Percentiles rank a stretch among this genome's conserved stretches.
Conservation (phyloP, 192 early-diverging fungal genomes). For the Paraglomus brasilianum region DNA sequence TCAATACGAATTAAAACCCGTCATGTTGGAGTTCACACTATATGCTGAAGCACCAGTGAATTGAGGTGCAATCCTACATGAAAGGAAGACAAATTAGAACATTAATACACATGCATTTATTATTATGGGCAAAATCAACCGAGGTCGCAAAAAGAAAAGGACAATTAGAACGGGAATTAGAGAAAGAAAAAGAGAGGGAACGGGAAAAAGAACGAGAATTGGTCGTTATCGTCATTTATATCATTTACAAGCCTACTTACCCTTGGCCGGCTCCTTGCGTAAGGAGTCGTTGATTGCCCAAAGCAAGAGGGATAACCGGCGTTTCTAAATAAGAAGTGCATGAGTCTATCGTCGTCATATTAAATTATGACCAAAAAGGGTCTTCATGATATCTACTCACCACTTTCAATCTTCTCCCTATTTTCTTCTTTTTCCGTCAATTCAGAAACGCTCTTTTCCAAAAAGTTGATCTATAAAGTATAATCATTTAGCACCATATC, state of each 20-base stretch:
- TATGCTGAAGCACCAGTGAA: no score
- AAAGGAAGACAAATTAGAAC: no score
- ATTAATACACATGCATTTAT: no score
- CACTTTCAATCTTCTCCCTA: conserved; percentile 34
- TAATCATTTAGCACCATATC: conserved; percentile 1
- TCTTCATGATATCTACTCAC: conserved; percentile 29
- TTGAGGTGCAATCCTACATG: no score
- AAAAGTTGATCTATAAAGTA: conserved; percentile 40
- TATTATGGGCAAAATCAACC: no score
- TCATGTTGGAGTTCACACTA: no score
- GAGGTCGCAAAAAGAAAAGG: no score
- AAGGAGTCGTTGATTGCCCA: conserved; percentile 77
- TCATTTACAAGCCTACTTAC: conserved; percentile 20
- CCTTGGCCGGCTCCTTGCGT: conserved; percentile 50
- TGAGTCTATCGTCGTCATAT: conserved; percentile 31
- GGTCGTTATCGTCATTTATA: no score
- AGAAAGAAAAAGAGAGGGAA: no score
- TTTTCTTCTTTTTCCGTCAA: conserved; percentile 57
- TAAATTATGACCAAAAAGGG: conserved; percentile 23
- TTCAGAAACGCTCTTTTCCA: conserved; percentile 59
- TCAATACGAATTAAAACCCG: no score
- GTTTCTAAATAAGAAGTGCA: conserved; percentile 39
- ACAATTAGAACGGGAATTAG: no score
- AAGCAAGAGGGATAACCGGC: conserved; percentile 60
- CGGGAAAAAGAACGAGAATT: no score